phyloP scores from a whole-genome alignment of 2,329 filamentous ascomycete species.

The Aspergillus chevalieri region DNA sequence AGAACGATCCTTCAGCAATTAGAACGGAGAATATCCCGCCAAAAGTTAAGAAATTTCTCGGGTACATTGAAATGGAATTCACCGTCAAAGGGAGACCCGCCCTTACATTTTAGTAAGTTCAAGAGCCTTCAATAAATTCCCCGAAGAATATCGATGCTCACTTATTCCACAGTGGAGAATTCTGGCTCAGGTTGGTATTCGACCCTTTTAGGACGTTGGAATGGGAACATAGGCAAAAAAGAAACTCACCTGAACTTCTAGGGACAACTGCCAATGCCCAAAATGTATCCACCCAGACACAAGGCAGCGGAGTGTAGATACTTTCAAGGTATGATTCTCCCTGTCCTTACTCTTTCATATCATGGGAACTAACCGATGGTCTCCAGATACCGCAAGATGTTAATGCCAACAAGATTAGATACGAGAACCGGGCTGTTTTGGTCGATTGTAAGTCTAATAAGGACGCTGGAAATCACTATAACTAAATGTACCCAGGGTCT shows the following conservation, averaged over 20 bases:
- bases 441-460: constrained; percentile 43
- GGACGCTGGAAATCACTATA: not conserved
- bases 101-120: not conserved
- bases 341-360: not conserved
- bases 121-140: not conserved
- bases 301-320: constrained; percentile 62
- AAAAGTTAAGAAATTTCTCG: no score
- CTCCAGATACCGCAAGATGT: constrained; percentile 45
- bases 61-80: not conserved
- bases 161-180: constrained; percentile 8
- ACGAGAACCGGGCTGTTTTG: constrained; percentile 35
- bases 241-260: constrained; percentile 25
- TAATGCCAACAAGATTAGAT: constrained; percentile 24
- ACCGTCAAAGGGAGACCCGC: not conserved
- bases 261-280: constrained; percentile 67
- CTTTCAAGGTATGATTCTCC: constrained; percentile 52
- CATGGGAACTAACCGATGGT: not conserved
- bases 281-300: constrained; percentile 65
- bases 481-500: constrained; percentile 48
- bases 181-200: constrained; percentile 13
- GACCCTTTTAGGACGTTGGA: not conserved
- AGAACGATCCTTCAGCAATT: no score
- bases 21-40: no score
- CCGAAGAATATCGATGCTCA: not conserved
- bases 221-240: not conserved